Percentiles rank a stretch among this genome's conserved stretches.
Conservation (phyloP, 2,329 filamentous ascomycete species). For the Hymenotorrendiella dingleyae region DNA sequence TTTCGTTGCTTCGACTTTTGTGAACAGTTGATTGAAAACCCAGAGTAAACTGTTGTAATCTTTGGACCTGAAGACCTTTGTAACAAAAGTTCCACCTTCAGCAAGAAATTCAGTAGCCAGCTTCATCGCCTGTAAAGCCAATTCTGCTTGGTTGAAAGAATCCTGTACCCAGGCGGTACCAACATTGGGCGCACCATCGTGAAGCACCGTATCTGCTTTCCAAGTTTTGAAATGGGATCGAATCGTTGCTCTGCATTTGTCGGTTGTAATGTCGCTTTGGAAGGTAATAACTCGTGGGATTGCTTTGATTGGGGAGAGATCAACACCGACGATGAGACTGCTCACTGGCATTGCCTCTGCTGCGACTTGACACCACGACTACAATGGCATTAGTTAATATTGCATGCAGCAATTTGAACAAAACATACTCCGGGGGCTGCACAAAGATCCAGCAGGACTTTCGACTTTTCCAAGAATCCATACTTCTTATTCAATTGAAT, state of each 20-base stretch:
- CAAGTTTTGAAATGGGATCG: constrained; percentile 86
- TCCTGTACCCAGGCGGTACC: constrained; percentile 98
- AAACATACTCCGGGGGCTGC: constrained; percentile 79
- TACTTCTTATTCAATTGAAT: constrained; percentile 99
- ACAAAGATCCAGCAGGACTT: constrained; percentile 94
- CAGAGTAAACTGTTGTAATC: constrained; percentile 94
- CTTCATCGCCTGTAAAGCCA: constrained; percentile 85
- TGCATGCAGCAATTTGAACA: background rate
- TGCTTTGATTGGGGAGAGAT: constrained; percentile 90
- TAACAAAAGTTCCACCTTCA: constrained; percentile 89
- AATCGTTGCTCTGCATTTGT: constrained; percentile 89
- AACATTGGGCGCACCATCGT: constrained; percentile 96
- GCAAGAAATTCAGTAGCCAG: constrained; percentile 88
- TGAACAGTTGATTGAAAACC: constrained; percentile 96
- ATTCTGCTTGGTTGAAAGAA: constrained; percentile 93
- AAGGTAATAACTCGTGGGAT: constrained; percentile 93
- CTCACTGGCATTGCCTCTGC: constrained; percentile 89
- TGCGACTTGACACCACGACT: constrained; percentile 95
- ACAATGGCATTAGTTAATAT: constrained; percentile 18
- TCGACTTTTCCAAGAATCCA: constrained; percentile 95
- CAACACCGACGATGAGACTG: constrained; percentile 89
- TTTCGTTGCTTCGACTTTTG: constrained; percentile 94
- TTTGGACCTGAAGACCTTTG: constrained; percentile 95
- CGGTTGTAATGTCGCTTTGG: constrained; percentile 95
- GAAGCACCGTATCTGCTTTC: constrained; percentile 92